Base-by-base conservation (phyloP, 345 rosid species). In the Eucalyptus lansdowneana region DNA sequence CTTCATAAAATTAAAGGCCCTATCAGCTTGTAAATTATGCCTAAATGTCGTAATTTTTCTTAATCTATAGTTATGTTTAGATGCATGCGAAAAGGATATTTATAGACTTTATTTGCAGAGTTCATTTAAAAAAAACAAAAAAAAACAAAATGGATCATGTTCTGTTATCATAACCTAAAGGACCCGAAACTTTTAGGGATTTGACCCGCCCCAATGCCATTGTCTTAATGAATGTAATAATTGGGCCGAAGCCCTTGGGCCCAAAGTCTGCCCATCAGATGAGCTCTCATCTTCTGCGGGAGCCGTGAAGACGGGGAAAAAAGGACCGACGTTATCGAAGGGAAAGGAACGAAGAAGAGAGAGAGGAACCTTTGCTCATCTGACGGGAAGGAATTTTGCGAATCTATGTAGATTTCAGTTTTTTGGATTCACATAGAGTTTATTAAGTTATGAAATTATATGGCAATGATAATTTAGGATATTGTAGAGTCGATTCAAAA, bases 401-500 rank as follows among this genome's bases (percentile, higher is more conserved):
- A 12, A 13, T 60, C 31, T 65, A 65, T 7, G 72, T 7, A 65
- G 72, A 65, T 65, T 65, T 65, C 16, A 65, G 19, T 14, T 65
- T 29, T 14, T 65, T 29, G 19, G 34, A 13, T 65, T 14, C 17
- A 4, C n/a, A 6, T 65, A n/a, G 21, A 65, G 37, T n/a, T 14
- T 65, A 14, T 14, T 7, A n/a, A n/a, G 76, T 29, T 65, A 29
- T 65, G 37, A 65, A n/a, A 11, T n/a, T n/a, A 29, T n/a, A 14
- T 29, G 76, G 37, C 37, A 65, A 14, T n/a, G 21, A 14, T 65
- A 65, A 11, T n/a, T 65, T 65, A 14, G 3, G 72, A 2, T n/a
- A 27, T 14, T 0, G 3, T n/a, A 65, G 11, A n/a, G 3, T 22
- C 19, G 0, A 62, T 12, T 29, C 31, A 7, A 29, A 62, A 4